Conservation (phyloP, 768 basidiomycete genomes). For the Boletus vinaceobasis region DNA sequence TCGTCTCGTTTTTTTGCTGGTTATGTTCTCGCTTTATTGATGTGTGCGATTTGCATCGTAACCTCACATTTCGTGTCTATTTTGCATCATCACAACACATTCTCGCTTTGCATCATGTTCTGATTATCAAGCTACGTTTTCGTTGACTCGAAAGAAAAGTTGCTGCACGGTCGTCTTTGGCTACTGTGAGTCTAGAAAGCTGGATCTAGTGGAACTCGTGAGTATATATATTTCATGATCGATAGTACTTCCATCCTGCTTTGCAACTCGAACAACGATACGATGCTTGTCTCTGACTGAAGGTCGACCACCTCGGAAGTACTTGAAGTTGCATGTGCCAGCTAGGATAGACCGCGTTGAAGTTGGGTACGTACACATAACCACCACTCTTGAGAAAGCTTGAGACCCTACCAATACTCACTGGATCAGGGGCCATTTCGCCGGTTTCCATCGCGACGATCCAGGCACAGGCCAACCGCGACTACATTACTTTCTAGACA, state of each 20-base stretch:
- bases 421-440: background rate
- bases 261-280: too few species aligned
- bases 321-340: too few species aligned
- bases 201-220: background rate
- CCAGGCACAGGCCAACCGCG: too few species aligned
- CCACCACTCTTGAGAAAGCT: too few species aligned
- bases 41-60: background rate
- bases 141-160: background rate
- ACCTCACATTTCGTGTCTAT: conserved; percentile 1
- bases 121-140: background rate
- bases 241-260: too few species aligned
- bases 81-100: background rate
- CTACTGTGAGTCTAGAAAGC: background rate
- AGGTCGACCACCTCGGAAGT: too few species aligned
- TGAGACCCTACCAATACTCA: background rate
- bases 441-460: conserved; percentile 16
- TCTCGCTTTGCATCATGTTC: conserved; percentile 4
- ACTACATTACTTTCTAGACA: background rate
- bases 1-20: background rate
- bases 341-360: background rate
- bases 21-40: background rate
- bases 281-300: too few species aligned
- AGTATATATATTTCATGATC: too few species aligned
- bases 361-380: background rate
- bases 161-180: background rate